Percentiles rank a stretch among this genome's conserved stretches.
Conservation (phyloP, 306 rosid genomes). For the Acacia acuminata region DNA sequence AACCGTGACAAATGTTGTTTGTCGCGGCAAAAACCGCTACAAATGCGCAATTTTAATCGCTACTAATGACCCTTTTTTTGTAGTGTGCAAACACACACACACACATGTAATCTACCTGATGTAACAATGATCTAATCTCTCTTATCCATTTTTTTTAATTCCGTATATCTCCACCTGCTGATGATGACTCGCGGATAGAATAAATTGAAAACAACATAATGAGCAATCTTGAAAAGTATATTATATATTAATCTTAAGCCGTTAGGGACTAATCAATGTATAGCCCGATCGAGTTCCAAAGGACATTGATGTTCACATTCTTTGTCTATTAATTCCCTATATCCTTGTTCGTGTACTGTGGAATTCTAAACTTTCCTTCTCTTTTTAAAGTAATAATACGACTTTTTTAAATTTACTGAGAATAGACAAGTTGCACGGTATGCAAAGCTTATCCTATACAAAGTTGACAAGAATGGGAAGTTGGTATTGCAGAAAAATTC, state of each 20-base stretch:
- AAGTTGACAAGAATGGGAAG: not conserved
- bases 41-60: no score
- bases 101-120: no score
- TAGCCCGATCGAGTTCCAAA: not conserved
- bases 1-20: no score
- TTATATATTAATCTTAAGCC: not conserved
- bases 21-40: no score
- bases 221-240: not conserved
- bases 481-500: not conserved
- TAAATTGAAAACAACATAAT: not conserved
- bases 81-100: no score
- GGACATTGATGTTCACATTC: not conserved
- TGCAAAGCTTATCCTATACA: not conserved
- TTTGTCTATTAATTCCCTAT: not conserved
- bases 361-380: not conserved
- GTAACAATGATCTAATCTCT: no score
- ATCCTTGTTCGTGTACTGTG: not conserved
- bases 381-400: not conserved
- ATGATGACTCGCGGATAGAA: not conserved
- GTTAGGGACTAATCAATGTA: not conserved
- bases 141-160: not conserved
- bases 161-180: not conserved
- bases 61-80: no score
- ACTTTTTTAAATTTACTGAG: not conserved
- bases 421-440: not conserved